Conservation (phyloP, 192 early-diverging fungal genomes). For the Backusella tuberculispora region DNA sequence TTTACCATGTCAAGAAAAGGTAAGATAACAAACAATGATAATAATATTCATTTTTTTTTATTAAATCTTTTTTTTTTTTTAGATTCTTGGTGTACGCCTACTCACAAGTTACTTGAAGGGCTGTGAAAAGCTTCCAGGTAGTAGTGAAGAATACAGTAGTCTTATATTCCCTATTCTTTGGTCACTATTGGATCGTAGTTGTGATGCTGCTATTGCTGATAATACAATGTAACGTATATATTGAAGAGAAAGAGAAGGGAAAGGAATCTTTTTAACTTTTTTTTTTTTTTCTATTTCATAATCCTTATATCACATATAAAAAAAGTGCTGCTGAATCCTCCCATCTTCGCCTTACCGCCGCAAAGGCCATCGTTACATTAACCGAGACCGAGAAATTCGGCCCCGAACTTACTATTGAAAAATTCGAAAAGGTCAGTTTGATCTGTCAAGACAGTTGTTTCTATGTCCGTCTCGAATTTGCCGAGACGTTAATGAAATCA, state of each 20-base stretch:
- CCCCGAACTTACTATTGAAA: slow-evolving; percentile 51
- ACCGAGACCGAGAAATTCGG: slow-evolving; percentile 55
- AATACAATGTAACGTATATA: background rate
- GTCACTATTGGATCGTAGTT: slow-evolving; percentile 18
- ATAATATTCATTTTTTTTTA: background rate
- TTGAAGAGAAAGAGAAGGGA: no score
- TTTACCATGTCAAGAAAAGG: slow-evolving; percentile 24
- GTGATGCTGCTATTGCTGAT: slow-evolving; percentile 14
- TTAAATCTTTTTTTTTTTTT: background rate
- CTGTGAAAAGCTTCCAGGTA: background rate
- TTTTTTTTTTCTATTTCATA: background rate
- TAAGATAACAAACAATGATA: background rate
- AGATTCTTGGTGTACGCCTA: slow-evolving; percentile 21
- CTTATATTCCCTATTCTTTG: slow-evolving; percentile 24
- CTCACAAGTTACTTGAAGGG: slow-evolving; percentile 27
- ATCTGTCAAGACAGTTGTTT: slow-evolving; percentile 77
- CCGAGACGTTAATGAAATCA: slow-evolving; percentile 73
- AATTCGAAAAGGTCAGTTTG: slow-evolving; percentile 65
- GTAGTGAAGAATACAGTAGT: background rate
- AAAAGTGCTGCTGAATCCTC: slow-evolving; percentile 55
- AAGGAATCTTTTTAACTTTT: no score
- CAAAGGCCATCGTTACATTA: slow-evolving; percentile 66
- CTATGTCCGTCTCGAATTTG: slow-evolving; percentile 76
- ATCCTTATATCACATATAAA: background rate
- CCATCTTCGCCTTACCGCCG: slow-evolving; percentile 71